These are phyloP conservation scores for Tolypocladium sp. DNA, from an alignment of 2,329 filamentous ascomycete species.

Conservation along the genomic window DNA sequence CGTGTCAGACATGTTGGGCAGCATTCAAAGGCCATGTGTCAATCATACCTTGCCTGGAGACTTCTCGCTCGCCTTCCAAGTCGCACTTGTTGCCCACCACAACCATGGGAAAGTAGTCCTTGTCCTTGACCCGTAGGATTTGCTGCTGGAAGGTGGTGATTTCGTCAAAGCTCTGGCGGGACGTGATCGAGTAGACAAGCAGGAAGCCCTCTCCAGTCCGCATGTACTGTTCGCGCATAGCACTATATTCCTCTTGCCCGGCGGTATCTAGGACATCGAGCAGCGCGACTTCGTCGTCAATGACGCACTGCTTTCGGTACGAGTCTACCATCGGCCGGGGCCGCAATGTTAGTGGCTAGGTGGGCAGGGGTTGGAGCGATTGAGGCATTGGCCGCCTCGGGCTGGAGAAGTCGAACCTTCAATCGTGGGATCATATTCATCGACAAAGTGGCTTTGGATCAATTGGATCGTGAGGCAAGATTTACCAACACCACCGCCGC, in stretches of 20 bases:
- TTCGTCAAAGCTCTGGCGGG: slow-evolving; percentile 94
- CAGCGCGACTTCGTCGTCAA: slow-evolving; percentile 95
- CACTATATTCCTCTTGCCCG: slow-evolving; percentile 97
- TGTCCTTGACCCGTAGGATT: slow-evolving; percentile 97
- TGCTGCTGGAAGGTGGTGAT: slow-evolving; percentile 99
- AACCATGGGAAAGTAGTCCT: slow-evolving; percentile 99
- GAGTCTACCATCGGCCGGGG: slow-evolving; percentile 57
- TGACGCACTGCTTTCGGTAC: slow-evolving; percentile 98
- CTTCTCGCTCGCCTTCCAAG: slow-evolving; percentile 85
- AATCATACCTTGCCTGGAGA: slow-evolving; percentile 76
- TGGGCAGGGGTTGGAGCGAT: not conserved
- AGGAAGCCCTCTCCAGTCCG: slow-evolving; percentile 96
- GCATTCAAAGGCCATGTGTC: not conserved
- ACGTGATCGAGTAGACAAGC: slow-evolving; percentile 96
- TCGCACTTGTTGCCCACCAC: slow-evolving; percentile 99
- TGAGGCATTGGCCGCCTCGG: not conserved
- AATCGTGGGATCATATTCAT: slow-evolving; percentile 98
- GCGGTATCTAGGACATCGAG: slow-evolving; percentile 98
- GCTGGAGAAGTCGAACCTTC: slow-evolving; percentile 60
- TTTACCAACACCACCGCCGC: slow-evolving; percentile 97
- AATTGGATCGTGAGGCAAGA: slow-evolving; percentile 98
- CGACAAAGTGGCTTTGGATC: slow-evolving; percentile 93
- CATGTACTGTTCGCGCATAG: slow-evolving; percentile 99
- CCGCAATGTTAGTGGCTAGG: slow-evolving; percentile 2
- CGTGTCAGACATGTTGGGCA: not conserved